These are phyloP conservation scores for Fonsecaea erecta DNA, from an alignment of 2,329 filamentous ascomycete genomes.

Conservation along the genomic window DNA sequence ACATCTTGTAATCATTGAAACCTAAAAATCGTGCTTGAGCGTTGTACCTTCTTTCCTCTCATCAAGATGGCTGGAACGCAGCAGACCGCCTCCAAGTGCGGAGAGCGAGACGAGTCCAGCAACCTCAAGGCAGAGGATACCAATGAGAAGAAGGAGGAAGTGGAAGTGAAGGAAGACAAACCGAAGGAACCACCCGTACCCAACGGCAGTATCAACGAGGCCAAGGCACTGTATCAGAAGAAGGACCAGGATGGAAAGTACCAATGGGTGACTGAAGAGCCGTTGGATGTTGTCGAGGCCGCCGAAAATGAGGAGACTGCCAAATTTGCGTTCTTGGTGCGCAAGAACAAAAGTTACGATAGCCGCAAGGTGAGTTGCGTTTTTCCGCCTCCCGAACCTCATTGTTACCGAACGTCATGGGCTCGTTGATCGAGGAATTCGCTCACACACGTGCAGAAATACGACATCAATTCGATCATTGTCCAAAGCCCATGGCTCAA, in stretches of 20 bases:
- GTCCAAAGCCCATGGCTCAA: constrained; percentile 68
- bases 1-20: not conserved
- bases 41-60: not conserved
- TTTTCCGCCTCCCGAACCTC: not conserved
- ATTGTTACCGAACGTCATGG: not conserved
- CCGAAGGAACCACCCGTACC: constrained; percentile 29
- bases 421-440: not conserved
- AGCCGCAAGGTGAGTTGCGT: constrained; percentile 53
- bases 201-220: constrained; percentile 44
- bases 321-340: constrained; percentile 65
- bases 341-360: constrained; percentile 63
- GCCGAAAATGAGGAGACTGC: constrained; percentile 66
- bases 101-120: not conserved
- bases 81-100: not conserved
- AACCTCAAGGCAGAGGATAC: not conserved
- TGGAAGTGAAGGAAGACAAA: constrained; percentile 6
- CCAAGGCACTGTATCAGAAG: constrained; percentile 56
- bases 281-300: constrained; percentile 59
- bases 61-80: not conserved
- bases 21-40: not conserved
- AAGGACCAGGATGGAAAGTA: constrained; percentile 58
- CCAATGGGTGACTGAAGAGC: constrained; percentile 62
- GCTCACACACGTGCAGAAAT: constrained; percentile 42
- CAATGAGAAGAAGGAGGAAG: constrained; percentile 7
- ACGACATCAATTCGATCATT: constrained; percentile 66